A percentile compares a stretch with the other conserved stretches of the same genome.
These are phyloP conservation scores for Russula olivacea DNA, from an alignment of 768 basidiomycete genomes.

Conservation along the genomic window DNA sequence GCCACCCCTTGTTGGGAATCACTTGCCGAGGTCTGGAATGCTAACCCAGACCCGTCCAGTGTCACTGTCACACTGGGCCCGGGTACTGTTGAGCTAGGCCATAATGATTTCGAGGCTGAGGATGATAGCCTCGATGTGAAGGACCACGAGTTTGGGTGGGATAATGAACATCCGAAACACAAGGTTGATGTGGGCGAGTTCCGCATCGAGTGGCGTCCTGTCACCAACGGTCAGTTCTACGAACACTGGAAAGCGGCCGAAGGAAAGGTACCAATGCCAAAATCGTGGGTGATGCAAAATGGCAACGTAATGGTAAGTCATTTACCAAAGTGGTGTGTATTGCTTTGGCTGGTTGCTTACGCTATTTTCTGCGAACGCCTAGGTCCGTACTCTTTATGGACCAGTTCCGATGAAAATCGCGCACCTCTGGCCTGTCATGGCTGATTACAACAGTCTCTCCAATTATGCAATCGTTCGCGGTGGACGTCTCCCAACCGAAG, in stretches of 20 bases:
- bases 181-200: slow-evolving; percentile 59
- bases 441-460: slow-evolving; percentile 71
- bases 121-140: slow-evolving; percentile 41
- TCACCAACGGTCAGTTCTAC: slow-evolving; percentile 86
- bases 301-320: slow-evolving; percentile 45
- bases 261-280: slow-evolving; percentile 49
- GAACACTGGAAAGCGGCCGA: slow-evolving; percentile 51
- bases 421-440: slow-evolving; percentile 78
- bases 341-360: neutral
- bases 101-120: slow-evolving; percentile 73
- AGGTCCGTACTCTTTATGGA: slow-evolving; percentile 86
- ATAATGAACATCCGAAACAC: slow-evolving; percentile 79
- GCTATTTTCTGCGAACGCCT: neutral
- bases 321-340: neutral
- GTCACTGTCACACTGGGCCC: slow-evolving; percentile 54
- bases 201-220: slow-evolving; percentile 75
- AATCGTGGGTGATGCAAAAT: slow-evolving; percentile 63
- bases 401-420: slow-evolving; percentile 73
- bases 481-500: slow-evolving; percentile 89
- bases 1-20: slow-evolving; percentile 63
- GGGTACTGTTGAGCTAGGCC: slow-evolving; percentile 60
- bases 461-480: slow-evolving; percentile 80
- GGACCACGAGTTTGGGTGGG: slow-evolving; percentile 85
- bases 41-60: slow-evolving; percentile 38
- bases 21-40: slow-evolving; percentile 46